Percentiles rank a stretch among this genome's conserved stretches.
Conservation (phyloP, 169 alveolate species). For the Perkinsus olseni region DNA sequence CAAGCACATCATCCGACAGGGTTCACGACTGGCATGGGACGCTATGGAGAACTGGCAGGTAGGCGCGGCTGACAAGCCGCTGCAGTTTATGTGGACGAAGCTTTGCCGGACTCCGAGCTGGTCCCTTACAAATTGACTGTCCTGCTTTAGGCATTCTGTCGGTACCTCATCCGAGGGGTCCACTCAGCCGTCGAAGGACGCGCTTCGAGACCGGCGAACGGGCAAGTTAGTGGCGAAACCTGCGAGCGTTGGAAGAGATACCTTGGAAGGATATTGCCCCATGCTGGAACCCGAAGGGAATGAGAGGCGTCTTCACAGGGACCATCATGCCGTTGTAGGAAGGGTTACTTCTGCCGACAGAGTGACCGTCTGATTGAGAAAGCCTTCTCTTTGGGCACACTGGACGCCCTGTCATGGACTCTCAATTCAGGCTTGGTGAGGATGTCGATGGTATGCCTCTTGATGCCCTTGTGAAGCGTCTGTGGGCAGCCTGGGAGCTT, state of each 20-base stretch:
- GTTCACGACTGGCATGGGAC: background rate
- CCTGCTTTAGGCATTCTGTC: background rate
- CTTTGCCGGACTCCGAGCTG: no score
- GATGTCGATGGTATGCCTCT: background rate
- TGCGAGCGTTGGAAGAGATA: background rate
- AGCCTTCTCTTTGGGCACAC: no score
- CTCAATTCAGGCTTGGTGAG: background rate
- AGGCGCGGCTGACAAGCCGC: background rate
- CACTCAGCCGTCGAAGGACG: background rate
- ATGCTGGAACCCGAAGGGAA: background rate
- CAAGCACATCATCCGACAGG: background rate
- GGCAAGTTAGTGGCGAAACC: background rate
- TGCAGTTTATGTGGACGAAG: background rate
- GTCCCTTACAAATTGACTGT: background rate
- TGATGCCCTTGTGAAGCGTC: background rate
- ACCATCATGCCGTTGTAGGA: background rate
- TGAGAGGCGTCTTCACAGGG: background rate
- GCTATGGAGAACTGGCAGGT: background rate
- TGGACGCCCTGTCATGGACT: background rate
- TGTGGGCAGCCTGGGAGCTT: background rate
- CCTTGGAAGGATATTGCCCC: background rate
- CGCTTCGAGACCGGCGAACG: background rate
- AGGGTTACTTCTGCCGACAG: no score
- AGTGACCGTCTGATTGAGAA: no score
- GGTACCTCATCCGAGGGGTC: background rate